Conservation (phyloP, 768 basidiomycete genomes). For the Lactarius vividus region DNA sequence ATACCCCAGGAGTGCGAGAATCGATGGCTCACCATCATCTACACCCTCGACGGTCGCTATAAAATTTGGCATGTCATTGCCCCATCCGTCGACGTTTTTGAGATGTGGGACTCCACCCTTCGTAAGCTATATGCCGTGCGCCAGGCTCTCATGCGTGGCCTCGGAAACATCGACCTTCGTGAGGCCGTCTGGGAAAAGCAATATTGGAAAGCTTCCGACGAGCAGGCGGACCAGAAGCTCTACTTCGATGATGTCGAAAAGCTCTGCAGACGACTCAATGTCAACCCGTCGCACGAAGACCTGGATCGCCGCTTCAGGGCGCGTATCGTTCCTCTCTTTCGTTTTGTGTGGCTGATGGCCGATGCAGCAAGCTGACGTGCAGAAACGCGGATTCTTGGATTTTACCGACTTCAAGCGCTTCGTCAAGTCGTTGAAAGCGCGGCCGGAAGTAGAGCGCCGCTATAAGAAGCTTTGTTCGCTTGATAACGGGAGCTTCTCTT, state of each 20-base stretch:
- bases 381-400: constrained; percentile 58
- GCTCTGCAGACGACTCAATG: constrained; percentile 69
- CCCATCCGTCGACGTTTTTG: constrained; percentile 56
- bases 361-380: constrained; percentile 61
- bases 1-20: constrained; percentile 58
- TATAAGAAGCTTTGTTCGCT: constrained; percentile 44
- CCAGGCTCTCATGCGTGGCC: constrained; percentile 65
- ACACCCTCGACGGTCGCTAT: constrained; percentile 71
- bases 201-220: constrained; percentile 76
- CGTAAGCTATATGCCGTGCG: constrained; percentile 62
- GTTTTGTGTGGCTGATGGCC: not conserved
- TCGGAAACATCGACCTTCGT: constrained; percentile 59
- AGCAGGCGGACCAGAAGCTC: constrained; percentile 57
- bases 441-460: constrained; percentile 75
- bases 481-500: constrained; percentile 39
- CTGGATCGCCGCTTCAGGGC: constrained; percentile 61
- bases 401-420: constrained; percentile 80
- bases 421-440: constrained; percentile 77
- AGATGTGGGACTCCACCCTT: constrained; percentile 63
- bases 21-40: constrained; percentile 84
- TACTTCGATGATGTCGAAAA: constrained; percentile 70
- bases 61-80: constrained; percentile 88
- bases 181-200: constrained; percentile 76
- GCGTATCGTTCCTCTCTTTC: constrained; percentile 2
- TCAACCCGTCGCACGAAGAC: constrained; percentile 52